phyloP scores from a whole-genome alignment of 1,284 basidiomycete genomes.

The Entoloma clypeatum region DNA sequence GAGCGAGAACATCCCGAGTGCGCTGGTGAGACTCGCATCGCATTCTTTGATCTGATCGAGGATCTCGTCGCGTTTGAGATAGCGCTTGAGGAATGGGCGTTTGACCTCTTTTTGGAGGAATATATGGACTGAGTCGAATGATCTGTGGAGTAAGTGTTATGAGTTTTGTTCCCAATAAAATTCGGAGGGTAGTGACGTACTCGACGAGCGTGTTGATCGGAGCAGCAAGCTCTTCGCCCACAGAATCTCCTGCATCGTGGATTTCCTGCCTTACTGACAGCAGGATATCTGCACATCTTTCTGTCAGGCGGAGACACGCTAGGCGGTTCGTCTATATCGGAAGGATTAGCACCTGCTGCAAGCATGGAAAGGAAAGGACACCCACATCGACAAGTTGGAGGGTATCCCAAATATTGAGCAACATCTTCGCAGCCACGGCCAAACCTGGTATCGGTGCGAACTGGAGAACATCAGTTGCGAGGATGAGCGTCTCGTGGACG shows the following conservation, averaged over 20 bases:
- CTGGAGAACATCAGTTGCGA: slow-evolving; percentile 47
- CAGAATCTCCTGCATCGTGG: slow-evolving; percentile 34
- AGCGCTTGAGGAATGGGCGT: slow-evolving; percentile 74
- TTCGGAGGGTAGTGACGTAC: slow-evolving; percentile 35
- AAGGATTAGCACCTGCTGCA: no score
- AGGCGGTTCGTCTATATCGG: slow-evolving; percentile 57
- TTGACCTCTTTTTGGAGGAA: slow-evolving; percentile 59
- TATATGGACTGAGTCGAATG: slow-evolving; percentile 43
- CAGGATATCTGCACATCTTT: slow-evolving; percentile 44
- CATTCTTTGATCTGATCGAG: slow-evolving; percentile 50
- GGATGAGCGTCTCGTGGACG: slow-evolving; percentile 44
- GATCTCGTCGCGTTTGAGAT: slow-evolving; percentile 74
- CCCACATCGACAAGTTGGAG: slow-evolving; percentile 59
- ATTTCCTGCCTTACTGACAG: slow-evolving; percentile 42
- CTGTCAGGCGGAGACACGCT: slow-evolving; percentile 44
- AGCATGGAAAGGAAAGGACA: no score
- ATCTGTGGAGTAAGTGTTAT: slow-evolving; percentile 29
- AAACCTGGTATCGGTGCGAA: slow-evolving; percentile 58
- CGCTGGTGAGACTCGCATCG: slow-evolving; percentile 47
- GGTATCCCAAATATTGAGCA: slow-evolving; percentile 61
- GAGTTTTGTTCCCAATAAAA: background rate
- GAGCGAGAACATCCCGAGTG: slow-evolving; percentile 55
- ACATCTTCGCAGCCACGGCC: slow-evolving; percentile 44
- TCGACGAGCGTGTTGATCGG: slow-evolving; percentile 43
- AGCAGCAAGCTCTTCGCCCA: slow-evolving; percentile 31